These are phyloP conservation scores for Senna siamea DNA, from an alignment of 306 rosid species.

Conservation along the genomic window DNA sequence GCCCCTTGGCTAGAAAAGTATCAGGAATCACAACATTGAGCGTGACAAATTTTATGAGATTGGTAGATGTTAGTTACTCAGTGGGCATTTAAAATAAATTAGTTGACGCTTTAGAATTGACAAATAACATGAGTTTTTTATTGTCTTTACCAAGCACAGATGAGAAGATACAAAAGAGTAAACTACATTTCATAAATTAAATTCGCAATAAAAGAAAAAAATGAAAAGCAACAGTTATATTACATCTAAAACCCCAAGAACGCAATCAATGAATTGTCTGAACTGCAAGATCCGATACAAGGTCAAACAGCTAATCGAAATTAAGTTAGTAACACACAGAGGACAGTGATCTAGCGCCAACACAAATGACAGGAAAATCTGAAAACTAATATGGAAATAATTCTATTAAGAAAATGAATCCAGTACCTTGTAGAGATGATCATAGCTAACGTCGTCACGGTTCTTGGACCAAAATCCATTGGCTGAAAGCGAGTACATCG, in stretches of 20 bases:
- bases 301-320: conserved; percentile 28
- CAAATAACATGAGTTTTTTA: conserved; percentile 19
- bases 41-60: neutral
- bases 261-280: conserved; percentile 23
- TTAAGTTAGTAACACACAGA: conserved; percentile 9
- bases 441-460: conserved; percentile 63
- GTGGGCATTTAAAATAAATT: neutral
- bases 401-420: conserved; percentile 12
- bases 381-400: neutral
- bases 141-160: conserved; percentile 8
- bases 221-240: conserved; percentile 19
- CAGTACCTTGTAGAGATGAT: conserved; percentile 79
- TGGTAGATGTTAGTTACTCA: conserved; percentile 25
- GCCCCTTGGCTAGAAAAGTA: conserved; percentile 14
- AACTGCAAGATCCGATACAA: conserved; percentile 54
- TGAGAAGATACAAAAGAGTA: neutral
- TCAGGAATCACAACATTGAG: conserved; percentile 2
- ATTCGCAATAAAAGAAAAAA: conserved; percentile 16
- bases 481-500: conserved; percentile 55
- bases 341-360: conserved; percentile 40
- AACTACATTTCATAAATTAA: conserved; percentile 39
- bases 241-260: conserved; percentile 22
- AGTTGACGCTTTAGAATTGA: conserved; percentile 9
- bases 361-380: conserved; percentile 29
- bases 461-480: conserved; percentile 85